phyloP scores from a whole-genome alignment of 2,329 filamentous ascomycete genomes.

The Chrysoporthe cubensis region DNA sequence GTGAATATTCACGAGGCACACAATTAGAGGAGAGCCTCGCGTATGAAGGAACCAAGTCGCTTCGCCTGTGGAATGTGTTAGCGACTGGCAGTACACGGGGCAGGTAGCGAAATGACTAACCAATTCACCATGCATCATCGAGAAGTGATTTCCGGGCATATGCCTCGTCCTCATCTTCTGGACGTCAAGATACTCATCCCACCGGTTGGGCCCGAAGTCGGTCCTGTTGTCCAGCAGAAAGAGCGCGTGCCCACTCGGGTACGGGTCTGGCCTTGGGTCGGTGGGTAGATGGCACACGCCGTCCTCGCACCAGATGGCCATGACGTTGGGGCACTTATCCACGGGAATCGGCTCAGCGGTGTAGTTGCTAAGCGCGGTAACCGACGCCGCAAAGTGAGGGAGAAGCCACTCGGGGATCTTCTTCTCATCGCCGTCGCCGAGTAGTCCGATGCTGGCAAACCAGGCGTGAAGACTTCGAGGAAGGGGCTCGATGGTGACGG shows the following conservation, averaged over 20 bases:
- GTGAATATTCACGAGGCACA: too few species aligned
- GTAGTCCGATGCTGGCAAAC: constrained; percentile 72
- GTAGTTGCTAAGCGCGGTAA: constrained; percentile 71
- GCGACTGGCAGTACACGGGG: not conserved
- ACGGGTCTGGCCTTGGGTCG: constrained; percentile 66
- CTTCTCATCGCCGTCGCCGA: constrained; percentile 62
- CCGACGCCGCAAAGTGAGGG: constrained; percentile 72
- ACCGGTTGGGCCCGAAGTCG: constrained; percentile 72
- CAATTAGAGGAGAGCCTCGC: constrained; percentile 40
- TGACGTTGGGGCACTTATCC: constrained; percentile 62
- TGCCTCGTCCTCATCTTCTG: constrained; percentile 66
- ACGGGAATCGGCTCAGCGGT: constrained; percentile 65
- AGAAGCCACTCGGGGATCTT: constrained; percentile 75
- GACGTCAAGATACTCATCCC: constrained; percentile 67
- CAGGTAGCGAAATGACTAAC: constrained; percentile 35
- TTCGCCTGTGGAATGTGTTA: constrained; percentile 38
- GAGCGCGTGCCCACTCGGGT: constrained; percentile 62
- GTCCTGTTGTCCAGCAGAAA: constrained; percentile 76
- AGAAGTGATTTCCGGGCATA: constrained; percentile 76
- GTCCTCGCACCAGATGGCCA: constrained; percentile 73
- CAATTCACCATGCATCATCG: constrained; percentile 70
- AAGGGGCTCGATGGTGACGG: constrained; percentile 69
- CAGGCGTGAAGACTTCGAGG: constrained; percentile 68
- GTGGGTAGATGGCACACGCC: constrained; percentile 70
- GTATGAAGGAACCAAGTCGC: constrained; percentile 41